phyloP scores from a whole-genome alignment of 257 asterid species.

The Paulownia fortunei region DNA sequence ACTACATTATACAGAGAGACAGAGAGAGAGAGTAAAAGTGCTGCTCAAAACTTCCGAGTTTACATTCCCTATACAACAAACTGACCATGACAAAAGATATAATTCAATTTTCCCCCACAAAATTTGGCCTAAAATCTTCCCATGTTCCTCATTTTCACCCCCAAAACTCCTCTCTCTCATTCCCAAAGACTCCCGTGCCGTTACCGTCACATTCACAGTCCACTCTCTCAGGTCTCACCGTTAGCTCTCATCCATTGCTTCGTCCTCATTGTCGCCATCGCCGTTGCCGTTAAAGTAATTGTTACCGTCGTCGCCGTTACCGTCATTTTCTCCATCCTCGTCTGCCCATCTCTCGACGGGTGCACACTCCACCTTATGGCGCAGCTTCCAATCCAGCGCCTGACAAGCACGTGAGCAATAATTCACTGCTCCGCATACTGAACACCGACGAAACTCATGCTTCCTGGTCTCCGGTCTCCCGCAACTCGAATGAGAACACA shows the following conservation, averaged over 20 bases:
- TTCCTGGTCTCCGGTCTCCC: slow-evolving; percentile 88
- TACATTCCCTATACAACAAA: slow-evolving; percentile 1
- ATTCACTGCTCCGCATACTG: slow-evolving; percentile 86
- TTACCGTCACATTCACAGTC: slow-evolving; percentile 32
- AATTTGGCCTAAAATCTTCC: slow-evolving; percentile 25
- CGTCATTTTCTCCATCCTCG: slow-evolving; percentile 38
- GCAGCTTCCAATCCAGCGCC: slow-evolving; percentile 93
- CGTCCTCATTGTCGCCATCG: slow-evolving; percentile 34
- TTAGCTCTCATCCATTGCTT: slow-evolving; percentile 36
- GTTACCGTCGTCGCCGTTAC: slow-evolving; percentile 17
- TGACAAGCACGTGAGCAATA: slow-evolving; percentile 98
- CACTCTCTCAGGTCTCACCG: not conserved
- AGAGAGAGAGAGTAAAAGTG: not conserved
- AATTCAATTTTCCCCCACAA: slow-evolving; percentile 25
- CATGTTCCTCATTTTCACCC: slow-evolving; percentile 5
- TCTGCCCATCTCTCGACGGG: slow-evolving; percentile 63
- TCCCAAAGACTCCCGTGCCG: slow-evolving; percentile 31
- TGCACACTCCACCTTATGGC: slow-evolving; percentile 81
- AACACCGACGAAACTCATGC: slow-evolving; percentile 91
- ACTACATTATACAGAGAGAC: not conserved
- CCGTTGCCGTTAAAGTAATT: slow-evolving; percentile 16
- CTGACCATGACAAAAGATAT: not conserved
- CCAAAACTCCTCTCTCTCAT: slow-evolving; percentile 14
- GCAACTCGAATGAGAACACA: slow-evolving; percentile 87
- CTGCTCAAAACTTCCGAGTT: not conserved